A percentile compares a stretch with the other conserved stretches of the same genome.
These are phyloP conservation scores for Nasturtium officinale DNA, from an alignment of 345 rosid genomes.

Conservation along the genomic window DNA sequence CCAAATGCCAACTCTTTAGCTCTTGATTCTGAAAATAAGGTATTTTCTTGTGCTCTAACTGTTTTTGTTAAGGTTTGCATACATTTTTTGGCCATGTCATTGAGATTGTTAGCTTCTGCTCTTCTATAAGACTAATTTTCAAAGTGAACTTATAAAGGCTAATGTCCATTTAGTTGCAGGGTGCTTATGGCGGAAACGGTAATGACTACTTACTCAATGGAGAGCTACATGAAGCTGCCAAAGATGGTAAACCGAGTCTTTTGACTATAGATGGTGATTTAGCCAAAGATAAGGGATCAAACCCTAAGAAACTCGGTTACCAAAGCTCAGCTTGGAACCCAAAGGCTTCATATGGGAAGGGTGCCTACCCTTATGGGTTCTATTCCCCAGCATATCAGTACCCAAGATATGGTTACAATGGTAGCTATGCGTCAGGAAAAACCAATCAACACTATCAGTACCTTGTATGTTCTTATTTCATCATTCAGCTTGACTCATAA, in stretches of 20 bases:
- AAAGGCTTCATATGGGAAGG: slow-evolving; percentile 49
- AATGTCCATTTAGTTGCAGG: slow-evolving; percentile 39
- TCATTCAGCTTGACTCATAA: not conserved
- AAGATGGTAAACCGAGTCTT: slow-evolving; percentile 40
- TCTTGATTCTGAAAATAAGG: slow-evolving; percentile 50
- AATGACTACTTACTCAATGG: slow-evolving; percentile 16
- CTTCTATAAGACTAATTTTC: slow-evolving; percentile 53
- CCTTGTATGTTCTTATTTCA: slow-evolving; percentile 45
- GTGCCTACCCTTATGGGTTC: slow-evolving; percentile 42
- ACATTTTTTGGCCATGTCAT: not conserved
- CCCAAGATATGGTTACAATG: slow-evolving; percentile 55
- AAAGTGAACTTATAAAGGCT: slow-evolving; percentile 13
- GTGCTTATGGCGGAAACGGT: slow-evolving; percentile 24
- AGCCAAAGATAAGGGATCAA: slow-evolving; percentile 47
- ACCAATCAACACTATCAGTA: slow-evolving; percentile 47
- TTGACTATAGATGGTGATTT: slow-evolving; percentile 39
- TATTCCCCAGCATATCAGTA: slow-evolving; percentile 51
- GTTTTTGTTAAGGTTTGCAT: slow-evolving; percentile 1
- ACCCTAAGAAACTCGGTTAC: slow-evolving; percentile 48
- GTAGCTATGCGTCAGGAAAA: slow-evolving; percentile 56
- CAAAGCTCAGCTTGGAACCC: slow-evolving; percentile 47
- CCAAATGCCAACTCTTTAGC: slow-evolving; percentile 42
- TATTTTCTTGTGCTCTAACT: not conserved
- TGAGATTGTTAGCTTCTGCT: not conserved
- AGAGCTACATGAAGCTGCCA: slow-evolving; percentile 33